These are phyloP conservation scores for Ceratocystis colombiana DNA, from an alignment of 2,329 filamentous ascomycete genomes.

Conservation along the genomic window DNA sequence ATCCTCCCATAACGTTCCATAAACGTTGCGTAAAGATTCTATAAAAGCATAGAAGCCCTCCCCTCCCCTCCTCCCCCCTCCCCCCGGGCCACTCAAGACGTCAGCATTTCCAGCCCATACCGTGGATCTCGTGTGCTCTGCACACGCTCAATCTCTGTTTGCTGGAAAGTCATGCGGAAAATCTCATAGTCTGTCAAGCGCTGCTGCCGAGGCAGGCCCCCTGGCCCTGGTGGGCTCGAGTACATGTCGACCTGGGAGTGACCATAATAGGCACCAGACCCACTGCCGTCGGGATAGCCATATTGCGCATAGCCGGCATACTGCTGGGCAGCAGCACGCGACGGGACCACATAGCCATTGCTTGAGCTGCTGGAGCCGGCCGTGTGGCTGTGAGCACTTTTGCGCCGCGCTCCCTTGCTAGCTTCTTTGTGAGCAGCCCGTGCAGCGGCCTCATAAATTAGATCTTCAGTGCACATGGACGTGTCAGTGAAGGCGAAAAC, in stretches of 20 bases:
- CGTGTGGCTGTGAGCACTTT: conserved; percentile 21
- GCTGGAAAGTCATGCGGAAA: conserved; percentile 45
- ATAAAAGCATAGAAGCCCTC: background rate
- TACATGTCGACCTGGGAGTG: conserved; percentile 27
- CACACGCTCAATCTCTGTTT: conserved; percentile 41
- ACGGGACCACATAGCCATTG: conserved; percentile 28
- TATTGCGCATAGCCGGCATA: background rate
- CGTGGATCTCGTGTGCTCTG: conserved; percentile 45
- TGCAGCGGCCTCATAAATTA: conserved; percentile 40
- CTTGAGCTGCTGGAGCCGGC: conserved; percentile 23
- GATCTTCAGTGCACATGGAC: conserved; percentile 42
- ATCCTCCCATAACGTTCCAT: conserved; percentile 2
- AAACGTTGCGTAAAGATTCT: background rate
- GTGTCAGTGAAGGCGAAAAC: conserved; percentile 55
- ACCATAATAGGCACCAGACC: conserved; percentile 29
- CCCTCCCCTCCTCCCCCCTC: background rate
- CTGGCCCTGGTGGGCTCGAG: background rate
- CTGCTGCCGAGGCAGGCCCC: background rate
- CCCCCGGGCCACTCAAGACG: background rate
- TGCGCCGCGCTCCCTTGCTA: conserved; percentile 32
- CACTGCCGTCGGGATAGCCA: conserved; percentile 30
- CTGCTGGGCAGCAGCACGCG: background rate
- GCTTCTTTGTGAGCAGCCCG: conserved; percentile 38
- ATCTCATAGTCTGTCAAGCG: conserved; percentile 40
- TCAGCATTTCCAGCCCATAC: conserved; percentile 45